Evolutionary conservation across 495 filamentous ascomycete species (phyloP).

Genomic region (Parathielavia hyrcaniae): DNA sequence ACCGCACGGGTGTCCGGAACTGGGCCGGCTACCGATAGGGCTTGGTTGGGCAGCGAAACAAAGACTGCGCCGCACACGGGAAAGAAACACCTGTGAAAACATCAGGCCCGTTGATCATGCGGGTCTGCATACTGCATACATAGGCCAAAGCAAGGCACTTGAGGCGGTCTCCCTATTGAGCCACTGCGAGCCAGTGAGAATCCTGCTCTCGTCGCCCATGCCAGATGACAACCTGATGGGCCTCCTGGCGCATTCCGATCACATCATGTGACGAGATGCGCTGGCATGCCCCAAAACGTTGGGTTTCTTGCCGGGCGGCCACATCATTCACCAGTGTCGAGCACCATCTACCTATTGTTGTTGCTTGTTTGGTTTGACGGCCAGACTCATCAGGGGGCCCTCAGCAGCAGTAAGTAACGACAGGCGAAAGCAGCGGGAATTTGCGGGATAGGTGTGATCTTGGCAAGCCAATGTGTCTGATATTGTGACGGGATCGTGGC

Average conservation of each 20-base stretch:
- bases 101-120: not conserved
- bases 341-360: too few relatives aligned
- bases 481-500: slow-evolving; percentile 9
- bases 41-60: too few relatives aligned
- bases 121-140: not conserved
- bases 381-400: not conserved
- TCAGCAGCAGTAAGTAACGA: not conserved
- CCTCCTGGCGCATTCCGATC: slow-evolving; percentile 22
- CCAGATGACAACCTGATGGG: not conserved
- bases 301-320: slow-evolving; percentile 5
- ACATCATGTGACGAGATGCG: slow-evolving; percentile 26
- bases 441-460: not conserved
- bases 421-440: not conserved
- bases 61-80: not conserved
- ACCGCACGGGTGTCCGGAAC: not conserved
- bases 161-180: slow-evolving; percentile 22
- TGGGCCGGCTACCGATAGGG: slow-evolving; percentile 5
- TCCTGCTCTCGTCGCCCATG: not conserved
- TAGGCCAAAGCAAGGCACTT: slow-evolving; percentile 15
- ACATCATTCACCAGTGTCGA: not conserved
- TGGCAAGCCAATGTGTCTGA: slow-evolving; percentile 15
- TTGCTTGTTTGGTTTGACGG: slow-evolving; percentile 7
- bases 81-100: not conserved
- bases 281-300: not conserved
- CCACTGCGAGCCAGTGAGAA: slow-evolving; percentile 17